phyloP scores from a whole-genome alignment of 345 rosid species.

The Zanthoxylum bungeanum region DNA sequence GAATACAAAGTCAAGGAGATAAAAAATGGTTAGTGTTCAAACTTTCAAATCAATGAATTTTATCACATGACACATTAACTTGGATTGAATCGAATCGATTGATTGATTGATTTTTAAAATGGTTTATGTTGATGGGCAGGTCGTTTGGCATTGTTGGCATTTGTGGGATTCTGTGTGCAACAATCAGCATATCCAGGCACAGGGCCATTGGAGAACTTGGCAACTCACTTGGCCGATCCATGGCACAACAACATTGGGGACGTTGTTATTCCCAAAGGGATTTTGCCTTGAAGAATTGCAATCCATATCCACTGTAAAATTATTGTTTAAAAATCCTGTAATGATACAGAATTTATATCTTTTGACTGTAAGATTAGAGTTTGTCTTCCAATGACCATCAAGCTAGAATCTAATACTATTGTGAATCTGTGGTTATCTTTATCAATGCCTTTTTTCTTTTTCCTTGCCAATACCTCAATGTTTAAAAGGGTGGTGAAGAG shows the following conservation, averaged over 20 bases:
- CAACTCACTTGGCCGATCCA: slow-evolving; percentile 94
- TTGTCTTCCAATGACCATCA: neutral
- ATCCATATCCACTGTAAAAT: slow-evolving; percentile 26
- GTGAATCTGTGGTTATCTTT: no score
- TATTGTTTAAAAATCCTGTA: slow-evolving; percentile 20
- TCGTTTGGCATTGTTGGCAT: slow-evolving; percentile 86
- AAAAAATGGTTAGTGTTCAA: slow-evolving; percentile 58
- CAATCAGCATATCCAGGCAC: slow-evolving; percentile 98
- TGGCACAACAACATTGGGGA: slow-evolving; percentile 97
- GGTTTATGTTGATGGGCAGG: slow-evolving; percentile 36
- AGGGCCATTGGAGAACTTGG: slow-evolving; percentile 97
- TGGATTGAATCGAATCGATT: neutral
- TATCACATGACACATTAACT: neutral
- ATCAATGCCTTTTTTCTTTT: no score
- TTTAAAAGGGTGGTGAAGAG: no score
- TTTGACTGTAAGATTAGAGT: slow-evolving; percentile 4
- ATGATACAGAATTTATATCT: slow-evolving; percentile 14
- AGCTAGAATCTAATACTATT: neutral
- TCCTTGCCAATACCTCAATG: no score
- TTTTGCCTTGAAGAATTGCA: slow-evolving; percentile 32
- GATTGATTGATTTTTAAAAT: neutral
- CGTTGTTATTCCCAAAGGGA: slow-evolving; percentile 51
- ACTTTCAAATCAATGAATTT: neutral
- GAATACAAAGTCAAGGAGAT: slow-evolving; percentile 91
- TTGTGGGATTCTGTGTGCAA: slow-evolving; percentile 92